A percentile compares a stretch with the other conserved stretches of the same genome.
phyloP scores from a whole-genome alignment of 23 red algal species.

The Gracilaria caudata region DNA sequence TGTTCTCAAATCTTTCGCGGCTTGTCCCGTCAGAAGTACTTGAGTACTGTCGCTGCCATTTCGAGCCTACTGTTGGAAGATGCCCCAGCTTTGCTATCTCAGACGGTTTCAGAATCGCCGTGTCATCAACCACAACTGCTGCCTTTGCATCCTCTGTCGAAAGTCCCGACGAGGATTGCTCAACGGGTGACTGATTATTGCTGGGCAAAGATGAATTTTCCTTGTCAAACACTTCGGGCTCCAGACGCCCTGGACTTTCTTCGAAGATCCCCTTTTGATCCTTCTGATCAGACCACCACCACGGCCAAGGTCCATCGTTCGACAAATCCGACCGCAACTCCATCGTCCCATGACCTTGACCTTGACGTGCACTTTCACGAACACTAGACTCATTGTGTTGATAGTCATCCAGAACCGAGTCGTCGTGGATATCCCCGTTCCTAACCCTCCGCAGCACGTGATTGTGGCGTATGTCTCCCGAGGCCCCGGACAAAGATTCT shows the following conservation, averaged over 20 bases:
- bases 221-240: background rate
- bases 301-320: conserved; percentile 60
- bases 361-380: conserved; percentile 31
- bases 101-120: conserved; percentile 27
- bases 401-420: conserved; percentile 18
- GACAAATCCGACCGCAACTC: conserved; percentile 31
- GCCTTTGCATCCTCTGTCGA: conserved; percentile 39
- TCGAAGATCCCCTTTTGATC: conserved; percentile 8
- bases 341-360: background rate
- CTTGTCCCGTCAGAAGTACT: conserved; percentile 31
- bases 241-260: background rate
- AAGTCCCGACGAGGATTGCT: conserved; percentile 11
- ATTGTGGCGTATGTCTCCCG: background rate
- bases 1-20: conserved; percentile 17
- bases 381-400: conserved; percentile 9
- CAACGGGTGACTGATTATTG: conserved; percentile 22
- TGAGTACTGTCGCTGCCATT: conserved; percentile 30
- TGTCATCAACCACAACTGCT: conserved; percentile 4
- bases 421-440: background rate
- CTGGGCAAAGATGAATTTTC: conserved; percentile 31
- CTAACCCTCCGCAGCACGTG: too few relatives aligned
- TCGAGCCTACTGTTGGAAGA: conserved; percentile 7
- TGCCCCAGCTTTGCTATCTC: conserved; percentile 12
- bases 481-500: background rate
- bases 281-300: conserved; percentile 55